These are phyloP conservation scores for Ustilago esculenta DNA, from an alignment of 1,284 basidiomycete genomes.

Conservation along the genomic window DNA sequence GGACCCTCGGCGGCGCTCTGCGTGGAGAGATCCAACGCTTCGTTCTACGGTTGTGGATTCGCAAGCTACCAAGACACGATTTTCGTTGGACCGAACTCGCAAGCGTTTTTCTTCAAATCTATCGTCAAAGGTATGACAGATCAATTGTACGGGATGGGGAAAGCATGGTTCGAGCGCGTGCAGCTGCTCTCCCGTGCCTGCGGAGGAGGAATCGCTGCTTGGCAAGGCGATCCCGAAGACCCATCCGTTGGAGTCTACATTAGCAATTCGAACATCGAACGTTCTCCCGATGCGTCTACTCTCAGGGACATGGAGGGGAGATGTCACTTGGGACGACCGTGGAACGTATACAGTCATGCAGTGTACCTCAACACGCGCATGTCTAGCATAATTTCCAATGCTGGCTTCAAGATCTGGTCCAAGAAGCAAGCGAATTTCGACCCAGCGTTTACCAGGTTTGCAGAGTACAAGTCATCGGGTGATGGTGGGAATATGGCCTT, in stretches of 20 bases:
- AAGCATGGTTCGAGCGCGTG: conserved; percentile 40
- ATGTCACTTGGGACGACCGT: conserved; percentile 29
- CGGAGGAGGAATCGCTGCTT: conserved; percentile 36
- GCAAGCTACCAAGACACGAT: conserved; percentile 39
- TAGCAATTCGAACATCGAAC: conserved; percentile 23
- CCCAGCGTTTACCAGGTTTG: conserved; percentile 14
- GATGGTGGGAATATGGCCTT: conserved; percentile 2
- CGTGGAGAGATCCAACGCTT: conserved; percentile 18
- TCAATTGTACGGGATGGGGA: conserved; percentile 32
- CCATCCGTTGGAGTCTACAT: conserved; percentile 23
- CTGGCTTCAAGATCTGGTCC: conserved; percentile 27
- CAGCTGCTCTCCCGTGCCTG: conserved; percentile 24
- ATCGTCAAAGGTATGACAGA: conserved; percentile 39
- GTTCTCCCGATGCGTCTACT: conserved; percentile 13
- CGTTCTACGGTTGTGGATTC: conserved; percentile 35
- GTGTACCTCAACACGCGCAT: conserved; percentile 31
- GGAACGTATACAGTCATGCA: conserved; percentile 21
- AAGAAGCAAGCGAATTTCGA: conserved; percentile 12
- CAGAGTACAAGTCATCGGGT: conserved; percentile 23
- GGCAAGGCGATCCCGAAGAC: conserved; percentile 32
- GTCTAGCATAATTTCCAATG: conserved; percentile 17
- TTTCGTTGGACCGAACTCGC: conserved; percentile 4
- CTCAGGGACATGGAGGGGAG: not conserved
- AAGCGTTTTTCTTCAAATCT: conserved; percentile 27
- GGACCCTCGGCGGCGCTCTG: conserved; percentile 38